A percentile compares a stretch with the other conserved stretches of the same genome.
Evolutionary conservation across 2,329 filamentous ascomycete genomes (phyloP).

Genomic region (Scleromitrula shiraiana): DNA sequence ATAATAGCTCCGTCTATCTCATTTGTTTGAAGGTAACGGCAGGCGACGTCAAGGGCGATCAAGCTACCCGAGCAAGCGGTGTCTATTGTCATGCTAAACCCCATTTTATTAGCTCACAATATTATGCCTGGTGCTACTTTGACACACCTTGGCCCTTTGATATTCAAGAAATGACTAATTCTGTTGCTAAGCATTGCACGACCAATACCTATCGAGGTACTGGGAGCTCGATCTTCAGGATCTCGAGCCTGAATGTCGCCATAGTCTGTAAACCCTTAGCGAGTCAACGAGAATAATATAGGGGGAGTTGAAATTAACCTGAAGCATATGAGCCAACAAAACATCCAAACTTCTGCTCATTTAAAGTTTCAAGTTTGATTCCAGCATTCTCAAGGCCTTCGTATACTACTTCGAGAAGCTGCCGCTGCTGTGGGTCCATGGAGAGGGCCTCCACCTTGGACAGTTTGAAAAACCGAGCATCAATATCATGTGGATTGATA

Average conservation of each 20-base stretch:
- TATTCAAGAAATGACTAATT: slow-evolving; percentile 46
- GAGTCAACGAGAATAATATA: slow-evolving; percentile 11
- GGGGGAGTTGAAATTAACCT: slow-evolving; percentile 29
- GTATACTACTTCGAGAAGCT: slow-evolving; percentile 51
- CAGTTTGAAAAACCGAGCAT: slow-evolving; percentile 35
- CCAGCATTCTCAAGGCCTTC: slow-evolving; percentile 42
- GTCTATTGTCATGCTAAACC: slow-evolving; percentile 45
- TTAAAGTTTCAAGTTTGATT: slow-evolving; percentile 9
- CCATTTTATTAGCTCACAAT: neutral
- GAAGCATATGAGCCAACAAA: slow-evolving; percentile 15
- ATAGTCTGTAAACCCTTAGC: slow-evolving; percentile 19
- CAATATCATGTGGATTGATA: slow-evolving; percentile 30
- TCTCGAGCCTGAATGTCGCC: slow-evolving; percentile 13
- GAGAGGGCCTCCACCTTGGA: slow-evolving; percentile 29
- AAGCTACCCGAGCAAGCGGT: slow-evolving; percentile 51
- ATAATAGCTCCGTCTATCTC: slow-evolving; percentile 32
- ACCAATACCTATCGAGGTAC: slow-evolving; percentile 7
- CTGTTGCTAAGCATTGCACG: slow-evolving; percentile 36
- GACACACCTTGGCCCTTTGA: slow-evolving; percentile 39
- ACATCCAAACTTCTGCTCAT: slow-evolving; percentile 9
- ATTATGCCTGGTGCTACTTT: neutral
- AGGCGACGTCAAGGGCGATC: slow-evolving; percentile 41
- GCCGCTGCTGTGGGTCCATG: slow-evolving; percentile 32
- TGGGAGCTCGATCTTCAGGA: slow-evolving; percentile 13
- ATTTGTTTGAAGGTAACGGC: slow-evolving; percentile 17